Conservation (phyloP, 2,329 filamentous ascomycete genomes). For the Cordyceps cicadae region DNA sequence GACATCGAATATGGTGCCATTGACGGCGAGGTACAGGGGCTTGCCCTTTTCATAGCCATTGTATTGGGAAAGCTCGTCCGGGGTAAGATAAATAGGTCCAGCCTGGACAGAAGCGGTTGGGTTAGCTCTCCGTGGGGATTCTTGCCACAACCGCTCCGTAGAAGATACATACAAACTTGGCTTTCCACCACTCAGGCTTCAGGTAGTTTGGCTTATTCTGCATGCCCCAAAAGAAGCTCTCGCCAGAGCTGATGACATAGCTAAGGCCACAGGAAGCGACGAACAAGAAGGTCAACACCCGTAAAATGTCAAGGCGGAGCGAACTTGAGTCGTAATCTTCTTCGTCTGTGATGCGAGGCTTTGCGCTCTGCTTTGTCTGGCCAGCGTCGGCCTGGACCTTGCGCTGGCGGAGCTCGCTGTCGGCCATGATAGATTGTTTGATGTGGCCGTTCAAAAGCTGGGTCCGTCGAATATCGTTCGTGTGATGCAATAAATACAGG, state of each 20-base stretch:
- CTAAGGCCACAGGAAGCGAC: constrained; percentile 61
- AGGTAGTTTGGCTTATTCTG: constrained; percentile 55
- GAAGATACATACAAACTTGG: constrained; percentile 46
- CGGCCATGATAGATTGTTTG: constrained; percentile 24
- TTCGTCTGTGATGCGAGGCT: neutral
- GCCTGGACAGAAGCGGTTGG: constrained; percentile 26
- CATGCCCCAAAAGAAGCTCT: constrained; percentile 60
- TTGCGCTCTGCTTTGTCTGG: neutral
- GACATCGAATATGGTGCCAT: constrained; percentile 81
- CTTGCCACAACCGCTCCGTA: neutral
- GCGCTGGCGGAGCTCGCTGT: constrained; percentile 36
- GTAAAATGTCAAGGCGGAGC: constrained; percentile 56
- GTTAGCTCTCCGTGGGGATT: neutral
- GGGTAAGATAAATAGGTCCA: constrained; percentile 62
- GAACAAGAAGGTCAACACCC: constrained; percentile 59
- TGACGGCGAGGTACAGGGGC: constrained; percentile 86
- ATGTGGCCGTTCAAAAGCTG: neutral
- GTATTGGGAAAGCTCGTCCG: constrained; percentile 62
- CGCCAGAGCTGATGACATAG: constrained; percentile 66
- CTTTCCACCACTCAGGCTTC: constrained; percentile 48
- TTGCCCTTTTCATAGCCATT: constrained; percentile 67
- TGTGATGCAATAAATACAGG: neutral
- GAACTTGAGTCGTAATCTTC: constrained; percentile 52
- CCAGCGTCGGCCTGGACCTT: constrained; percentile 25
- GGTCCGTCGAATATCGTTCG: neutral